Evolutionary conservation across 345 rosid genomes (phyloP), one percentile per base, ranked within the genome.

Genomic region (Acer negundo): DNA sequence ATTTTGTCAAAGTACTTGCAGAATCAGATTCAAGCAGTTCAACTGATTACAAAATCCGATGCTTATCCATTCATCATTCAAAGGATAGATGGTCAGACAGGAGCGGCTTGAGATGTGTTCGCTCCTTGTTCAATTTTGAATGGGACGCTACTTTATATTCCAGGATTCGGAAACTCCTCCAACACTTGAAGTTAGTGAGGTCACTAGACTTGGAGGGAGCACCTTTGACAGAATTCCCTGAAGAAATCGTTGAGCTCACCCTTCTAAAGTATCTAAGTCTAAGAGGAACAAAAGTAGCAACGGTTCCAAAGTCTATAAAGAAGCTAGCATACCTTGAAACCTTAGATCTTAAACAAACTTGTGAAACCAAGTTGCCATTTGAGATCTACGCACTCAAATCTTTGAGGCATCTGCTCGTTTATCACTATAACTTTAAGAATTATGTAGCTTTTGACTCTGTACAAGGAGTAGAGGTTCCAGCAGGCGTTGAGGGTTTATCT

Each of bases 341-440:
- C 6, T 31, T 77, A 31, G 49, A 69, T 31, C 53, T 76, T 15
- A 56, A 24, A 3, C 17, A 58, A 0, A 35, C 58, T 35, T 10
- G 1, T 20, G 61, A 67, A 0, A 35, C 6, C 1, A n/a, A 44
- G 11, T 24, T 76, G 13, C 74, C 72, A 1, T 10, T 1, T 3
- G 61, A 78, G 65, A 63, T 70, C 67, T 26, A 24, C 1, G n/a
- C 40, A 64, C 20, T 59, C 55, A 35, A 62, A 63, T 11, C 28
- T 47, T 13, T 64, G 24, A 46, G 53, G 10, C 67, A 73, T 59
- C 77, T 75, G 13, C 69, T 63, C 0, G 78, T 81, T 47, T 73
- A 62, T 28, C 70, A 31, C 28, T 31, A 72, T 22, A 49, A 59
- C 19, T 40, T 9, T 19, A 13, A 47, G 56, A 67, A 51, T 17